A percentile compares a stretch with the other conserved stretches of the same genome.
These are phyloP conservation scores for Solanum rostratum DNA, from an alignment of 257 asterid genomes.

Conservation along the genomic window DNA sequence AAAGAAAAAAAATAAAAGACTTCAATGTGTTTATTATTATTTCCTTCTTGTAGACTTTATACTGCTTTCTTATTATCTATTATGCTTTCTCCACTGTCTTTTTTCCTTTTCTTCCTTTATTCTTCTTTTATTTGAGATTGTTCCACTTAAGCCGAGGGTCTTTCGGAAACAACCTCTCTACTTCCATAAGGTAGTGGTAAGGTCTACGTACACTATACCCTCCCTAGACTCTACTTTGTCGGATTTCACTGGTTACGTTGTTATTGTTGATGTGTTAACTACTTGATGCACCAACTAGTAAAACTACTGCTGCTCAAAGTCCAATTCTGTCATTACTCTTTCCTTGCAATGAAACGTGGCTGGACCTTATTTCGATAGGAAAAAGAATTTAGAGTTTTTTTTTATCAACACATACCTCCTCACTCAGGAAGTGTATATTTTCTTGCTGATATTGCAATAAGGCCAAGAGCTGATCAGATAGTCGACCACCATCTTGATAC, in stretches of 20 bases:
- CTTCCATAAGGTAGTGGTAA: too few species aligned
- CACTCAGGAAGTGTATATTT: constrained; percentile 91
- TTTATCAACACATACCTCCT: constrained; percentile 53
- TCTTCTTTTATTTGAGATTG: too few species aligned
- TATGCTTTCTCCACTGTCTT: too few species aligned
- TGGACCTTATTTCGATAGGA: not conserved
- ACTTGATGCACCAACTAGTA: not conserved
- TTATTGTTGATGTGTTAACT: not conserved
- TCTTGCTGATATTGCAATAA: constrained; percentile 91
- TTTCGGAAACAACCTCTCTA: too few species aligned
- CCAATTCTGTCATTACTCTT: not conserved
- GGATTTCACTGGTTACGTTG: too few species aligned
- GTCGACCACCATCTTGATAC: constrained; percentile 83
- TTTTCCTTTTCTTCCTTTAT: too few species aligned
- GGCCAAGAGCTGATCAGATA: constrained; percentile 97
- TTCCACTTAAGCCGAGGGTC: too few species aligned
- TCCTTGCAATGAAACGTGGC: not conserved
- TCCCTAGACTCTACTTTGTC: too few species aligned
- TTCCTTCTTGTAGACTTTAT: too few species aligned
- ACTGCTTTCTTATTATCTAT: too few species aligned
- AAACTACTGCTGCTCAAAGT: not conserved
- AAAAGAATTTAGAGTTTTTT: not conserved
- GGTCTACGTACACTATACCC: too few species aligned
- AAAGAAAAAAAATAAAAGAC: not conserved
- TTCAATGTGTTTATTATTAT: not conserved